Evolutionary conservation across 495 filamentous ascomycete genomes (phyloP), one percentile per base, ranked within the genome.

Genomic region (Letharia lupina): DNA sequence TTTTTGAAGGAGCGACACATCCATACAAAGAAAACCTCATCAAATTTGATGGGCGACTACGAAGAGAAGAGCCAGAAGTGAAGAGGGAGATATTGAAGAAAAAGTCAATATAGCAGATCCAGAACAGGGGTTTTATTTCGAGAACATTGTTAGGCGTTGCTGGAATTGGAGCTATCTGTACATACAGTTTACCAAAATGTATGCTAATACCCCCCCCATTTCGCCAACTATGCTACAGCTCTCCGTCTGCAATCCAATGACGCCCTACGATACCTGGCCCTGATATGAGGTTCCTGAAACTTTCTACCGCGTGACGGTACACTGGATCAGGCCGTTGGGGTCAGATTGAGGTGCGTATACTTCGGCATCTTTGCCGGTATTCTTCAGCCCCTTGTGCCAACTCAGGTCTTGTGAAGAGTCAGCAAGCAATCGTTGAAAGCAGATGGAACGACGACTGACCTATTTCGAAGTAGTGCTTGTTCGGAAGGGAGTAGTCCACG

Each of bases 391-490:
- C 79, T 97, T 96, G 83, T 96, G 91, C 94, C 94, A 98, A 80
- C 87, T 91, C 71, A 98, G 77, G 52, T 61, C 61, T 56, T 47
- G 10, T 18, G 11, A 7, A 41, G 4, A 28, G 28, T 72, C 52
- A 71, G 71, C 63, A 18, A 13, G 6, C 23, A 37, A 0, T 33
- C 50, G 18, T 31, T 33, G 28, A 16, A 33, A 20, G n/a, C 12
- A 62, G 47, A 15, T 40, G 47, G 28, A 60, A 7, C 31, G 41
- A 52, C 23, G 61, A 82, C 88, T 79, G 81, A 96, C 92, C 89
- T 78, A 97, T 88, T 76, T 97, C 94, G 73, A 97, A 98, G 78
- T 96, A 98, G 76, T 98, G 94, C 80, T 96, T 97, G 79, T 98
- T 98, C 31, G 94, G 94, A 73, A 98, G 80, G 16, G 86, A 83